Evolutionary conservation across 1,139 yeast species (phyloP).

Genomic region (Yamadazyma jaroonii): DNA sequence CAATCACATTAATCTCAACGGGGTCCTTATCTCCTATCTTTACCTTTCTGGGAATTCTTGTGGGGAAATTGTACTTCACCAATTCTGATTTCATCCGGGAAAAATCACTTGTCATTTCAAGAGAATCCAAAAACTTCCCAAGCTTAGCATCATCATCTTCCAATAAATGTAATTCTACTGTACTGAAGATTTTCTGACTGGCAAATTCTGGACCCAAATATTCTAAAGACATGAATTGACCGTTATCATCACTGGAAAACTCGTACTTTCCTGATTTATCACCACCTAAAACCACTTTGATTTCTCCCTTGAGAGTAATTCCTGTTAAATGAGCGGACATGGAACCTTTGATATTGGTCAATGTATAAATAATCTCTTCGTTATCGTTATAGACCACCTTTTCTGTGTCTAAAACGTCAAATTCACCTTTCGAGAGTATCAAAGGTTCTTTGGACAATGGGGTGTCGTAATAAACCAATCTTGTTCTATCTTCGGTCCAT

Average conservation of each 20-base stretch:
- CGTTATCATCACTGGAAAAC: conserved; percentile 49
- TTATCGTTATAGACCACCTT: conserved; percentile 51
- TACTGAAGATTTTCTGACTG: conserved; percentile 55
- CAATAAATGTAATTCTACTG: conserved; percentile 31
- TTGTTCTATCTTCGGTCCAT: conserved; percentile 60
- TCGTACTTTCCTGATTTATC: conserved; percentile 29
- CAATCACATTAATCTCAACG: conserved; percentile 62
- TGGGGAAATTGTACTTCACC: conserved; percentile 50
- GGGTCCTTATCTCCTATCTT: conserved; percentile 42
- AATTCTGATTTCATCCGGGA: conserved; percentile 14
- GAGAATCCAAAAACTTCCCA: conserved; percentile 4
- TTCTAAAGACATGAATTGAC: conserved; percentile 50
- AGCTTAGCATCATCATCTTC: conserved; percentile 8
- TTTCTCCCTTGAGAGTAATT: conserved; percentile 17
- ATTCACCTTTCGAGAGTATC: conserved; percentile 52
- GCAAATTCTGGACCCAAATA: conserved; percentile 70
- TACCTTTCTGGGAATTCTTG: conserved; percentile 47
- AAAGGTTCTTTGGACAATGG: conserved; percentile 35
- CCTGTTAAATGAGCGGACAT: conserved; percentile 33
- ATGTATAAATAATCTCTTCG: conserved; percentile 56
- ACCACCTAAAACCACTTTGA: conserved; percentile 20
- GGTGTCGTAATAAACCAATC: conserved; percentile 63
- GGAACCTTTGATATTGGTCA: conserved; percentile 48
- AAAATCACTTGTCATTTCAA: conserved; percentile 8
- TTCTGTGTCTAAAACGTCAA: conserved; percentile 67